Evolutionary conservation across 306 rosid species (phyloP).

Genomic region (Pyrus pyrifolia): DNA sequence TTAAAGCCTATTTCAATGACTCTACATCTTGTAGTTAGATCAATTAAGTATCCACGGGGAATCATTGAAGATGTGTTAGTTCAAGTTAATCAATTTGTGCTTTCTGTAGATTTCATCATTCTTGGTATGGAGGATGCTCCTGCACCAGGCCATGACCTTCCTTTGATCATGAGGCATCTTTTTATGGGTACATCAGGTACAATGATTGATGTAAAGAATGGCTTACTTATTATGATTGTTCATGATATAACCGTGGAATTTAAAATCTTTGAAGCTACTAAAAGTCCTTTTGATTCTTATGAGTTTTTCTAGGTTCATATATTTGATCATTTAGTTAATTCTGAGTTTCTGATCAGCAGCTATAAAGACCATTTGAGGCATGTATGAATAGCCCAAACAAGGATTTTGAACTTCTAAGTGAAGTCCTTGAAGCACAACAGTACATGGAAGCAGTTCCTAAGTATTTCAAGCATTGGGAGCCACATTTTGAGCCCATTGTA

Average conservation of each 20-base stretch:
- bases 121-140: not conserved
- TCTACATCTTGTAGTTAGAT: not conserved
- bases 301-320: not conserved
- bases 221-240: not conserved
- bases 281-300: fast-evolving
- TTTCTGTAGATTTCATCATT: not conserved
- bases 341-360: too few relatives aligned
- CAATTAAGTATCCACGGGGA: not conserved
- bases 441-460: too few relatives aligned
- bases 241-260: not conserved
- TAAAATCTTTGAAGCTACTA: not conserved
- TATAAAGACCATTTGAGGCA: not conserved
- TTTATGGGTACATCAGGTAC: not conserved
- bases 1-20: not conserved
- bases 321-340: too few relatives aligned
- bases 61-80: not conserved
- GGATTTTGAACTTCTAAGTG: too few relatives aligned
- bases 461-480: too few relatives aligned
- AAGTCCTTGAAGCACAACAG: too few relatives aligned
- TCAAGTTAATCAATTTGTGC: not conserved
- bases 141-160: not conserved
- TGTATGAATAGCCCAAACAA: too few relatives aligned
- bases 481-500: not conserved
- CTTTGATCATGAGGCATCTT: not conserved
- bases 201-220: not conserved